Evolutionary conservation across 176 grass and related monocot genomes (phyloP), one percentile per base, ranked within the genome.

Genomic region (Oryza rufipogon): DNA sequence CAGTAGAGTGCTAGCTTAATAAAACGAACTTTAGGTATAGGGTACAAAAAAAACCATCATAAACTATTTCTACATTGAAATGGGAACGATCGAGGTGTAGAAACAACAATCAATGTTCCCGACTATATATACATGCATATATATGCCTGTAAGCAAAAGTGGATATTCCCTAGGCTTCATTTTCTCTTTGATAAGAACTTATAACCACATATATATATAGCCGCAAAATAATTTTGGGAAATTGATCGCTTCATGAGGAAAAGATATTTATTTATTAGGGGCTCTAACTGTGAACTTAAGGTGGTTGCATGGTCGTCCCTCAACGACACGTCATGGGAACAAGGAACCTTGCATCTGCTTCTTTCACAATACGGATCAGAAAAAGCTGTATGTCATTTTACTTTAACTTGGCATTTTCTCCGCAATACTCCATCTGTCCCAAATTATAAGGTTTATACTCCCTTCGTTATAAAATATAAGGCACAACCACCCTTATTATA

Each of bases 401-500:
- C 20, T 56, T 20, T 56, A 17, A 20, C 7, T 20, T 56, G 52
- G 17, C 52, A 56, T 20, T 56, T 56, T 56, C 6, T 20, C 52
- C 17, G 5, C 17, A 20, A 20, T 42, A 38, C 30, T 32, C 30
- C 30, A 0, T 32, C 0, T 32, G 2, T 32, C 0, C 30, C 0
- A 32, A 32, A 32, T 32, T 32, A 32, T 3, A 32, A 32, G 30
- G 0, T 0, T 0, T 32, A 32, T 32, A 32, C 30, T 32, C 2
- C 0, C 2, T 32, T 0, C 0, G 30, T 32, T 32, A 0, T 0
- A 32, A 32, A 32, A 32, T 32, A 32, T 32, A 32, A 32, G 30
- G 0, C 2, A 32, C 30, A 32, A 32, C 0, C 30, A 32, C 30
- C 2, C 30, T 32, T 32, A 32, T 0, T 0, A 0, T 32, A 32